Percentiles rank a stretch among this genome's conserved stretches.
Evolutionary conservation across 495 filamentous ascomycete species (phyloP).

Genomic region (Neurospora sublineolata): DNA sequence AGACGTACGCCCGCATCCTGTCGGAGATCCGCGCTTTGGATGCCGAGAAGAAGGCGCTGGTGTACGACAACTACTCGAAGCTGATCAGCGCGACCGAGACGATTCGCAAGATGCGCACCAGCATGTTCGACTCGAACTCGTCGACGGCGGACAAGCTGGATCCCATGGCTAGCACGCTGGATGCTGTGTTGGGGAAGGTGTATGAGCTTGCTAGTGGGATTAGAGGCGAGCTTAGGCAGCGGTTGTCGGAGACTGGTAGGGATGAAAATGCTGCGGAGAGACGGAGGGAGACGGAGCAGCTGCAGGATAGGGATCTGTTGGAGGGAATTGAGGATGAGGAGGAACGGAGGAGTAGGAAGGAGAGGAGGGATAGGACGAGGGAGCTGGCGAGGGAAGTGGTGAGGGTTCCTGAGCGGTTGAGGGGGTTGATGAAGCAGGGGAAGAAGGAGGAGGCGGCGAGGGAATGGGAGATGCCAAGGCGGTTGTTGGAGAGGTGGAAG

Average conservation of each 20-base stretch:
- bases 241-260: constrained; percentile 21
- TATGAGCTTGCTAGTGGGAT: constrained; percentile 63
- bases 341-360: constrained; percentile 45
- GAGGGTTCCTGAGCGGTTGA: constrained; percentile 46
- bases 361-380: constrained; percentile 27
- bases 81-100: constrained; percentile 91
- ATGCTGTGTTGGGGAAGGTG: constrained; percentile 68
- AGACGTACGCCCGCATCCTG: constrained; percentile 51
- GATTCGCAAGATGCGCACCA: constrained; percentile 65
- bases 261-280: not conserved
- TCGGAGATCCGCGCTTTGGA: constrained; percentile 79
- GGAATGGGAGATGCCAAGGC: constrained; percentile 47
- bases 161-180: constrained; percentile 59
- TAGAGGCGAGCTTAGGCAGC: constrained; percentile 39
- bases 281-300: not conserved
- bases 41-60: constrained; percentile 89
- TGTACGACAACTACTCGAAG: constrained; percentile 97
- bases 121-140: constrained; percentile 35
- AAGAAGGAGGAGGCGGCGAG: constrained; percentile 48
- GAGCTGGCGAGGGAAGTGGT: constrained; percentile 49
- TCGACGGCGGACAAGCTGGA: constrained; percentile 42
- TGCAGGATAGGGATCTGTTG: constrained; percentile 15
- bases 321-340: constrained; percentile 29
- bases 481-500: constrained; percentile 38
- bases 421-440: constrained; percentile 51